Percentiles rank a stretch among this genome's conserved stretches.
Conservation (phyloP, 2,329 filamentous ascomycete genomes). For the Rutstroemia sp. region DNA sequence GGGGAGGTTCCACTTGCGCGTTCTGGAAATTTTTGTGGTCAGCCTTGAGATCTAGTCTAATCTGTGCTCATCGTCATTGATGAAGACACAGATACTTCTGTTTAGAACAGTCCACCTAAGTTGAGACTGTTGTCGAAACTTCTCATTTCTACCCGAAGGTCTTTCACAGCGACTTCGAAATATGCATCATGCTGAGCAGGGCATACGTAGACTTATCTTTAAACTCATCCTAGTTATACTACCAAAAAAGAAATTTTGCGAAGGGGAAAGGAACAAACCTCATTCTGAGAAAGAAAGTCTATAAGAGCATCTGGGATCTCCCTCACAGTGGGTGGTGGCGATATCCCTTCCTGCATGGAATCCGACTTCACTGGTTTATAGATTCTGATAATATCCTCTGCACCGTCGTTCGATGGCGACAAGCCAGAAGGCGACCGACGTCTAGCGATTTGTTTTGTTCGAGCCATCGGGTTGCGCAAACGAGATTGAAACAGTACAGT, state of each 20-base stretch:
- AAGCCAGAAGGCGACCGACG: background rate
- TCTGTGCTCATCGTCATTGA: too few relatives aligned
- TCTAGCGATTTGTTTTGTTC: background rate
- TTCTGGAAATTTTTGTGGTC: background rate
- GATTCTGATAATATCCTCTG: background rate
- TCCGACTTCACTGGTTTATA: too few relatives aligned
- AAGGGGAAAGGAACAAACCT: background rate
- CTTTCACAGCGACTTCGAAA: too few relatives aligned
- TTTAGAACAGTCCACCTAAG: too few relatives aligned
- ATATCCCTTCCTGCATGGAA: background rate
- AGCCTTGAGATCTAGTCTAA: background rate
- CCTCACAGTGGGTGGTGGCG: background rate
- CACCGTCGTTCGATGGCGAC: background rate
- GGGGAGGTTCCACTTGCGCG: constrained; percentile 15
- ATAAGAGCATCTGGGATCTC: constrained; percentile 19
- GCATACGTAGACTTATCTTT: too few relatives aligned
- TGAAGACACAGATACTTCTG: too few relatives aligned
- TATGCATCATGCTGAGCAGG: too few relatives aligned
- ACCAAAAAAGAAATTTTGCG: background rate
- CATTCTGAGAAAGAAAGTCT: constrained; percentile 12
- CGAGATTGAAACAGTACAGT: too few relatives aligned
- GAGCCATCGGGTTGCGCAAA: background rate
- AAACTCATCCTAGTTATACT: too few relatives aligned
- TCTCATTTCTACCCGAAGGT: too few relatives aligned
- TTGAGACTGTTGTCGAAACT: too few relatives aligned